These are phyloP conservation scores for Blastobotrys buckinghamii DNA, from an alignment of 1,139 yeast species.

Conservation along the genomic window DNA sequence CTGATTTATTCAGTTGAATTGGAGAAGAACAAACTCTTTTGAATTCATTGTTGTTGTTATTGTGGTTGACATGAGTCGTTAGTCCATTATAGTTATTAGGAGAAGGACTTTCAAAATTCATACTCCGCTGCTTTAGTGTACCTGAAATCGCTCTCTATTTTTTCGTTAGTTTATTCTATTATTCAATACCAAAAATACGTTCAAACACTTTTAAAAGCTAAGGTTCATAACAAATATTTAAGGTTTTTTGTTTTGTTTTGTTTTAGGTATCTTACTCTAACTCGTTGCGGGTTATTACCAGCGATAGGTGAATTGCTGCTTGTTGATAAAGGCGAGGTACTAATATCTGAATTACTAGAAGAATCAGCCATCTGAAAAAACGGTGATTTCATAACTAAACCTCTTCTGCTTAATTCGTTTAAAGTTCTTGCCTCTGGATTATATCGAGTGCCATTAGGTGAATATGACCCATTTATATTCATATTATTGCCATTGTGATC, in stretches of 20 bases:
- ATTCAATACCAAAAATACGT: no score
- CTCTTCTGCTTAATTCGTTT: slow-evolving; percentile 13
- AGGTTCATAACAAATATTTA: not conserved
- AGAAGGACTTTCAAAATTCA: not conserved
- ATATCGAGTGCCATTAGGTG: not conserved
- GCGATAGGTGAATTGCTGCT: not conserved
- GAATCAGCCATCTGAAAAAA: slow-evolving; percentile 11
- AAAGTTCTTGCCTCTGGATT: slow-evolving; percentile 1
- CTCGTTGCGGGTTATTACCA: not conserved
- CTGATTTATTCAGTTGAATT: not conserved
- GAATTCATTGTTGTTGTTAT: not conserved
- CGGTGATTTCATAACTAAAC: slow-evolving; percentile 15
- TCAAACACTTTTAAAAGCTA: no score
- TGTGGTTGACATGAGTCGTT: not conserved
- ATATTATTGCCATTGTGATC: not conserved
- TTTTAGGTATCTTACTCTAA: not conserved
- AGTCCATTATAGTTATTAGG: not conserved
- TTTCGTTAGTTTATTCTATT: not conserved
- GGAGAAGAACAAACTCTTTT: not conserved
- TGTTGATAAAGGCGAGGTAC: not conserved
- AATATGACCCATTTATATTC: not conserved
- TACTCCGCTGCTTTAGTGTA: slow-evolving; percentile 1
- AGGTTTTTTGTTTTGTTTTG: not conserved
- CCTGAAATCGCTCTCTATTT: slow-evolving; percentile 1
- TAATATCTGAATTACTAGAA: not conserved